Conservation (phyloP, 1,284 basidiomycete species). For the Papiliotrema terrestris region DNA sequence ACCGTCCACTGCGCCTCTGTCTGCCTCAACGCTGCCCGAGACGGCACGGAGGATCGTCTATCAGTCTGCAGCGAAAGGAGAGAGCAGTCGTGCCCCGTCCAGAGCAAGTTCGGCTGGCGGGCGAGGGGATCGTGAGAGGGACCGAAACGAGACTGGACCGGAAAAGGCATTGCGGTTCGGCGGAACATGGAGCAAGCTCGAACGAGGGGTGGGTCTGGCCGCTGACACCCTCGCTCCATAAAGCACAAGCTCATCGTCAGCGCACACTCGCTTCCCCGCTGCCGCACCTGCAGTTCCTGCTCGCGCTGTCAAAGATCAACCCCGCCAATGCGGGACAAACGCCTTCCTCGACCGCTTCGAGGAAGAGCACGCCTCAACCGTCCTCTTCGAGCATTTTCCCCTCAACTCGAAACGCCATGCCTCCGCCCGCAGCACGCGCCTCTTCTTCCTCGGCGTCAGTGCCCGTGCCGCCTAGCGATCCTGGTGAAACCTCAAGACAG, state of each 20-base stretch:
- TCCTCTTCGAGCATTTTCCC: constrained; percentile 12
- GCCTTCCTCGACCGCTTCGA: background rate
- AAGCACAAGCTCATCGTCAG: constrained; percentile 15
- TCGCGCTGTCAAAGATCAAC: constrained; percentile 32
- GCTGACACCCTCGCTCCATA: constrained; percentile 4
- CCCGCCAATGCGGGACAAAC: constrained; percentile 8
- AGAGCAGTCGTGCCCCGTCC: background rate
- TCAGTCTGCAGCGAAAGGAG: background rate
- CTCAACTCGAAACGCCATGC: constrained; percentile 9
- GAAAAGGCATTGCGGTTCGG: constrained; percentile 34
- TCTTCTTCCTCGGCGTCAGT: no score
- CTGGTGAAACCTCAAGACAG: constrained; percentile 7
- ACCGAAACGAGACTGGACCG: constrained; percentile 1
- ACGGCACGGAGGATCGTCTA: background rate
- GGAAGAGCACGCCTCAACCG: constrained; percentile 10
- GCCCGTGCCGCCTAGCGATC: constrained; percentile 5
- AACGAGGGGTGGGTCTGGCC: constrained; percentile 28
- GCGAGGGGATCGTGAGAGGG: background rate
- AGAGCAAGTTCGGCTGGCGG: background rate
- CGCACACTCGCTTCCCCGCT: constrained; percentile 32
- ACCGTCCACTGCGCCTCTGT: constrained; percentile 16
- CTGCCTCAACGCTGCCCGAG: constrained; percentile 1
- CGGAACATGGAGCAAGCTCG: constrained; percentile 33
- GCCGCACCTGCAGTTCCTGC: constrained; percentile 42
- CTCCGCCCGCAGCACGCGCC: no score